Evolutionary conservation across 192 early-diverging fungal species (phyloP).

Genomic region (Backusella parvicylindrica): DNA sequence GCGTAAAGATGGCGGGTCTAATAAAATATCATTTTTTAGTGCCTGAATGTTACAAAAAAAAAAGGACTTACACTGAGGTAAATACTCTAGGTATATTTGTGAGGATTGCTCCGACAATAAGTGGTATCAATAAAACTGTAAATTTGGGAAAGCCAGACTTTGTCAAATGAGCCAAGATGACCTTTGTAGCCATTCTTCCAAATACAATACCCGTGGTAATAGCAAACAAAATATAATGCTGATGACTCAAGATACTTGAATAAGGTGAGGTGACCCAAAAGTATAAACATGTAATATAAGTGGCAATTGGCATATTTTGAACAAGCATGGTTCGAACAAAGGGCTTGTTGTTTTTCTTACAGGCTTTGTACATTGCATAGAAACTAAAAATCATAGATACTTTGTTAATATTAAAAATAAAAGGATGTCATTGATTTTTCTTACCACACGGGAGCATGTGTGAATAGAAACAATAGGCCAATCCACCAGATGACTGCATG

Average conservation of each 20-base stretch:
- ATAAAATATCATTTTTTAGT: not conserved
- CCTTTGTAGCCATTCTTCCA: conserved; percentile 85
- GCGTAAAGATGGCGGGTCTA: conserved; percentile 56
- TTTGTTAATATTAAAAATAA: not conserved
- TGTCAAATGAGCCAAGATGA: conserved; percentile 87
- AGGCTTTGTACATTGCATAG: conserved; percentile 35
- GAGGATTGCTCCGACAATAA: conserved; percentile 69
- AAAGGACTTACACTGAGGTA: conserved; percentile 40
- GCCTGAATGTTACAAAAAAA: not conserved
- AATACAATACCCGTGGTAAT: conserved; percentile 78
- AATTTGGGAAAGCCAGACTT: conserved; percentile 80
- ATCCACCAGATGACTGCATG: conserved; percentile 20
- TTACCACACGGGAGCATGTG: conserved; percentile 35
- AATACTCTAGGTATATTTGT: conserved; percentile 57
- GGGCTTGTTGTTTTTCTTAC: conserved; percentile 55
- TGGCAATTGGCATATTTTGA: conserved; percentile 61
- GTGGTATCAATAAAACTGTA: conserved; percentile 72
- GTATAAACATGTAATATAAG: conserved; percentile 60
- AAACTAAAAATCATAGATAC: conserved; percentile 18
- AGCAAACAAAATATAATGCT: conserved; percentile 74
- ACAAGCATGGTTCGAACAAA: conserved; percentile 53
- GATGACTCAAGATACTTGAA: conserved; percentile 61
- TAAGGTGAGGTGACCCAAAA: conserved; percentile 68
- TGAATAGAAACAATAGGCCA: conserved; percentile 21
- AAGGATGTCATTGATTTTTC: not conserved